Evolutionary conservation across 495 filamentous ascomycete genomes (phyloP).

Genomic region (Penicillium maclennaniae): DNA sequence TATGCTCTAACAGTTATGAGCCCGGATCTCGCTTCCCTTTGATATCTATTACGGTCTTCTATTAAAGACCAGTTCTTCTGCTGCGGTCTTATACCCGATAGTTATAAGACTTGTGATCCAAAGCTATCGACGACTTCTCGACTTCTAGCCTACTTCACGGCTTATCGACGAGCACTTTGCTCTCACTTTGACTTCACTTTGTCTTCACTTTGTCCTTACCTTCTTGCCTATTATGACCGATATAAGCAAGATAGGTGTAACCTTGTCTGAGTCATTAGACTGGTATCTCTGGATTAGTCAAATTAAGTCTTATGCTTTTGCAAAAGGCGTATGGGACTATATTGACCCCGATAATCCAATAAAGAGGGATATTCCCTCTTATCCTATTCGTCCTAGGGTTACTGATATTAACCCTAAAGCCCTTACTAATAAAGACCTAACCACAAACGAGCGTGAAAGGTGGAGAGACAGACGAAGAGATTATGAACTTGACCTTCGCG

Average conservation of each 20-base stretch:
- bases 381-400: neutral
- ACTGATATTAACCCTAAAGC: neutral
- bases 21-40: no score
- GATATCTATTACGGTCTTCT: no score
- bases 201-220: no score
- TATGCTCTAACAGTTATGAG: no score
- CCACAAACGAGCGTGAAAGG: neutral
- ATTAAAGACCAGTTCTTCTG: no score
- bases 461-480: neutral
- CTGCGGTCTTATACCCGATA: no score
- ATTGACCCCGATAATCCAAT: neutral
- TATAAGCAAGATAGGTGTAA: neutral
- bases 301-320: neutral
- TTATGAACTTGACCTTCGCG: neutral
- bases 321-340: neutral
- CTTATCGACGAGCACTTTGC: no score
- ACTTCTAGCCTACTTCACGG: no score
- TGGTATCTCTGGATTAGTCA: neutral
- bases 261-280: neutral
- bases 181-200: no score
- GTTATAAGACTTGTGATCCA: no score
- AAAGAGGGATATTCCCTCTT: neutral
- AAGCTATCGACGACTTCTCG: no score
- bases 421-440: neutral
- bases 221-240: no score